Base-by-base conservation (phyloP, 805 yeast species). In the Lachancea meyersii region DNA sequence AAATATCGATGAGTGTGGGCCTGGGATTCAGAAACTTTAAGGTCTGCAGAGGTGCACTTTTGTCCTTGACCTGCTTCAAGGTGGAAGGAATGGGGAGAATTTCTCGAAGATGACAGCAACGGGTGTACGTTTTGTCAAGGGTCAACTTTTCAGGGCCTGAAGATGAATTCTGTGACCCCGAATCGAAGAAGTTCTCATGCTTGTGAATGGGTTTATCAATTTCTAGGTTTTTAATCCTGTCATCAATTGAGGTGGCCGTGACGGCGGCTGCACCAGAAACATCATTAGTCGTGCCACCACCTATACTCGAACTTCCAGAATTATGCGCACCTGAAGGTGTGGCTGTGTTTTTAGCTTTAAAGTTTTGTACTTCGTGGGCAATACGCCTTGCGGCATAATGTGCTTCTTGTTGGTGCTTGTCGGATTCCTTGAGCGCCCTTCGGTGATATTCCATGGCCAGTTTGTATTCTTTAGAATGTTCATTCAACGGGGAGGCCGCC, bases 1-100 rank as follows among this genome's bases (percentile, higher is more conserved):
- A 76, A 19, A 89, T 75, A 64, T 89, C 97, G 49, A 91, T 80
- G 68, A 86, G 67, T 0, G 96, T 85, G 1, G 97, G 97, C 40
- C 78, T 71, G n/a, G 96, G 94, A 56, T 89, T 89, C 54, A 85
- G 68, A 45, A 91, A 68, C 54, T 82, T 86, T 44, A 89, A 60
- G 3, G 76, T 58, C 5, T 86, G 79, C 19, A 89, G 61, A 3
- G 96, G 95, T 1, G 85, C 80, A 35, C 80, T 73, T 22, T 87
- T 79, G 18, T 84, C 86, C 55, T 79, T 80, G 1, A 86, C 85
- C 59, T 86, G 95, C 55, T 82, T 84, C 54, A 86, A 58, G 5
- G 89, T 86, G 1, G 95, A 94, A 1, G 95, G 93, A 42, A 89
- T 87, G 1, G 97, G 97, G 46, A 89, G 63, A 40, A 89, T 89